These are phyloP conservation scores for Clonostachys solani DNA, from an alignment of 2,329 filamentous ascomycete species.

Conservation along the genomic window DNA sequence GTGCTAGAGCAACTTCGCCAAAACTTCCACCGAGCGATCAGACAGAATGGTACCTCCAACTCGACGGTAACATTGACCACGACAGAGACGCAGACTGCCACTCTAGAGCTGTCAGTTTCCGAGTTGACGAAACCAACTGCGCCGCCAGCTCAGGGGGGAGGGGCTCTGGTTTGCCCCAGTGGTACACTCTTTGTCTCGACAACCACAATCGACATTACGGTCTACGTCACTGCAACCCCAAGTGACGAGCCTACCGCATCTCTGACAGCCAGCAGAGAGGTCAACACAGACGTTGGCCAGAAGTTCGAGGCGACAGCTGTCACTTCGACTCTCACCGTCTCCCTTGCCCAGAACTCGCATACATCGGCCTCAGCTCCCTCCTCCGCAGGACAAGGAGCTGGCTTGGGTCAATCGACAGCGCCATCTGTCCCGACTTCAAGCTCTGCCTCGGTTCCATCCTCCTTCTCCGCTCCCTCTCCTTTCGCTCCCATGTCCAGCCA, in stretches of 20 bases:
- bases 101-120: too few relatives aligned
- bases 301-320: too few relatives aligned
- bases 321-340: too few relatives aligned
- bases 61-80: not conserved
- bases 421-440: slow-evolving; percentile 6
- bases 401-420: slow-evolving; percentile 6
- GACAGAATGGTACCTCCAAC: not conserved
- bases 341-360: too few relatives aligned
- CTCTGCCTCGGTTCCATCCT: slow-evolving; percentile 4
- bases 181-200: slow-evolving; percentile 17
- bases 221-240: slow-evolving; percentile 17
- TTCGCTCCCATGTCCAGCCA: too few relatives aligned
- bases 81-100: not conserved
- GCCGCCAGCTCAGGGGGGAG: not conserved
- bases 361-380: too few relatives aligned
- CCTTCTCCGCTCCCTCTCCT: not conserved
- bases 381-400: too few relatives aligned
- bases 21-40: not conserved
- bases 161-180: slow-evolving; percentile 10
- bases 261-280: too few relatives aligned
- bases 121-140: slow-evolving; percentile 1
- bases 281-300: too few relatives aligned
- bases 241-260: not conserved
- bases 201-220: slow-evolving; percentile 22
- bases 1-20: too few relatives aligned